These are phyloP conservation scores for Chrysosporium queenslandicum DNA, from an alignment of 2,329 filamentous ascomycete genomes.

Conservation along the genomic window DNA sequence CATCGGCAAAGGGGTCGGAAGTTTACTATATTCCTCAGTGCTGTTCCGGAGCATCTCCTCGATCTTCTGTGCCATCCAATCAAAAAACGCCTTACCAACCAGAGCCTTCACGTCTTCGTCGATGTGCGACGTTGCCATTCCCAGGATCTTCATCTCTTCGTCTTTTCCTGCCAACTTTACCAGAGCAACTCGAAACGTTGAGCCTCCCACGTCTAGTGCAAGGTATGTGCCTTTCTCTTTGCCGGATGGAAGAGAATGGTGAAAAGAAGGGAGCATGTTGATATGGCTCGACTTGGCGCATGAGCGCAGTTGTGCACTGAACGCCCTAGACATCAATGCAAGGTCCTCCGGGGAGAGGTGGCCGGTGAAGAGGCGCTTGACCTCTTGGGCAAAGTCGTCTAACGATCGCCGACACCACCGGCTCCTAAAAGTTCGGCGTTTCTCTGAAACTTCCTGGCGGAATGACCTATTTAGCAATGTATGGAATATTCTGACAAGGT, in stretches of 20 bases:
- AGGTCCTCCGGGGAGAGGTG: slow-evolving; percentile 31
- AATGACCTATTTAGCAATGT: slow-evolving; percentile 30
- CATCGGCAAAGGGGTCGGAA: slow-evolving; percentile 41
- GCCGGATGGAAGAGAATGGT: slow-evolving; percentile 51
- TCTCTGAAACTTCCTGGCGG: background rate
- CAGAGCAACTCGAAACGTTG: slow-evolving; percentile 53
- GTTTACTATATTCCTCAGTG: slow-evolving; percentile 33
- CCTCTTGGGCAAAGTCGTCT: slow-evolving; percentile 32
- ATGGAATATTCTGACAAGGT: slow-evolving; percentile 33
- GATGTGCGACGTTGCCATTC: slow-evolving; percentile 47
- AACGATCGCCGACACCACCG: slow-evolving; percentile 32
- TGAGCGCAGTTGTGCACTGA: slow-evolving; percentile 44
- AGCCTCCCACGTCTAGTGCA: slow-evolving; percentile 56
- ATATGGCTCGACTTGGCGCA: slow-evolving; percentile 48
- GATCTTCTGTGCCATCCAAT: slow-evolving; percentile 56
- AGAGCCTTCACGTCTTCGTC: slow-evolving; percentile 47
- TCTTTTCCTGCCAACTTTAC: slow-evolving; percentile 45
- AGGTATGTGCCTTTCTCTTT: slow-evolving; percentile 51
- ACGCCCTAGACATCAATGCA: slow-evolving; percentile 37
- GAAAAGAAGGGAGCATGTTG: slow-evolving; percentile 58
- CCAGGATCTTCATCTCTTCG: slow-evolving; percentile 45
- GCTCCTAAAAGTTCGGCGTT: slow-evolving; percentile 27
- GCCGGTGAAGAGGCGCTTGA: slow-evolving; percentile 30
- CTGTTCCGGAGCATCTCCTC: slow-evolving; percentile 42
- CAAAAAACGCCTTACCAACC: slow-evolving; percentile 50